Percentiles rank a stretch among this genome's conserved stretches.
Conservation (phyloP, 139 green algal species). For the Chara braunii region DNA sequence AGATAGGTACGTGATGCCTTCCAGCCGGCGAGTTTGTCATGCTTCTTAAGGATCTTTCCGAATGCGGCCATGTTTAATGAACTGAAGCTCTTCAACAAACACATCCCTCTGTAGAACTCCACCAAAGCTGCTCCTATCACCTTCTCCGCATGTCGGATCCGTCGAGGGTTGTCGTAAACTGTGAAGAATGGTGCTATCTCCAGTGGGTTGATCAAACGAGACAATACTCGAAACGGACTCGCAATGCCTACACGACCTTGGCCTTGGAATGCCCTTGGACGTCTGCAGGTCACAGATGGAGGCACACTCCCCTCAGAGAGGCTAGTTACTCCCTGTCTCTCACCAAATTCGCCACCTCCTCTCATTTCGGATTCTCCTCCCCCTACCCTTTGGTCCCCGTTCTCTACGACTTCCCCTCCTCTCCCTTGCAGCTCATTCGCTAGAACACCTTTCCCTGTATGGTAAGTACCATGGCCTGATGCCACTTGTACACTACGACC, state of each 20-base stretch:
- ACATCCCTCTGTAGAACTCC: conserved; percentile 17
- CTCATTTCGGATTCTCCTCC: too few species aligned
- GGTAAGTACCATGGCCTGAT: too few species aligned
- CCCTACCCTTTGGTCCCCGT: too few species aligned
- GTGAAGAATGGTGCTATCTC: background rate
- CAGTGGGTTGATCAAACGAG: background rate
- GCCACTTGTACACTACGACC: too few species aligned
- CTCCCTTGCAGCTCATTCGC: too few species aligned
- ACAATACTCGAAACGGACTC: background rate
- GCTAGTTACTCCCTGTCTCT: background rate
- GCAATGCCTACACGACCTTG: background rate
- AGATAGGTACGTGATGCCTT: background rate
- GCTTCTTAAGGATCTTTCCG: conserved; percentile 29
- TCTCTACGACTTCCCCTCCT: too few species aligned
- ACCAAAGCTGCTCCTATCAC: conserved; percentile 4
- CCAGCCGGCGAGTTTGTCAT: conserved; percentile 9
- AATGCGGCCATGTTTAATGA: conserved; percentile 15
- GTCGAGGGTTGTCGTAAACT: background rate
- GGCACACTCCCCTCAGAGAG: background rate
- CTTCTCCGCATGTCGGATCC: conserved; percentile 1
- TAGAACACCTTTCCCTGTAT: too few species aligned
- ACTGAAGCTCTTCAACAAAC: conserved; percentile 10
- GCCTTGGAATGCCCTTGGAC: background rate
- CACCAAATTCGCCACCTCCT: too few species aligned
- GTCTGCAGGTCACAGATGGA: background rate